These are phyloP conservation scores for Rhytidiadelphus loreus DNA, from an alignment of 225 moss, liverwort and hornwort species.

Conservation along the genomic window DNA sequence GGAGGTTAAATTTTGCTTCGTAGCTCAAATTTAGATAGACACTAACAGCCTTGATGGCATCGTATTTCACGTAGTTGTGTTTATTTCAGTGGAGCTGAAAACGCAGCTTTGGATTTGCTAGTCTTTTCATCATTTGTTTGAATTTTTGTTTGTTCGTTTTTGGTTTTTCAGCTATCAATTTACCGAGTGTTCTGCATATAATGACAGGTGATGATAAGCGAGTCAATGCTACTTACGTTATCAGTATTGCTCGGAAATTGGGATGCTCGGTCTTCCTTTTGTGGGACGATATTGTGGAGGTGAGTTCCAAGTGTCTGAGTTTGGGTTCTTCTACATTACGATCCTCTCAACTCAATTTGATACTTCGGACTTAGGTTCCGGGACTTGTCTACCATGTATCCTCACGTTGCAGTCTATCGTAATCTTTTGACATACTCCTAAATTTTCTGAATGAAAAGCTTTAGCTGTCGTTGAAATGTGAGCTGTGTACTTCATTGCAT, in stretches of 20 bases:
- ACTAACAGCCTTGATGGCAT: background rate
- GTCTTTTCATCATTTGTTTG: background rate
- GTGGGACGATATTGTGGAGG: constrained; percentile 99
- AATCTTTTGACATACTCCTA: background rate
- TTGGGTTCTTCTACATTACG: background rate
- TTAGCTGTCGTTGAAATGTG: background rate
- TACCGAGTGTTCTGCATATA: background rate
- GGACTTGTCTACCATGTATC: background rate
- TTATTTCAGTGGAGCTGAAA: background rate
- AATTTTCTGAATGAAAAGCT: background rate
- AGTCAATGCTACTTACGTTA: constrained; percentile 90
- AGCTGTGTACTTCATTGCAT: background rate
- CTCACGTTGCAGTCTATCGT: background rate
- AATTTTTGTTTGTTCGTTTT: background rate
- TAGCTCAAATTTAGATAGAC: background rate
- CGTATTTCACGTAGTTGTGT: background rate
- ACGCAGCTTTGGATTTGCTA: background rate
- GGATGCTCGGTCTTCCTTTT: constrained; percentile 91
- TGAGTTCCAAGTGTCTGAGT: constrained; percentile 1
- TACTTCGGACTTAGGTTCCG: background rate
- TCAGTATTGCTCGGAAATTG: constrained; percentile 90
- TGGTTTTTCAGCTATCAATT: background rate
- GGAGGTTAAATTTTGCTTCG: background rate
- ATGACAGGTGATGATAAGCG: constrained; percentile 83
- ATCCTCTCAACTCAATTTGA: background rate